These are phyloP conservation scores for Alnus rubra DNA, from an alignment of 306 rosid genomes.

Conservation along the genomic window DNA sequence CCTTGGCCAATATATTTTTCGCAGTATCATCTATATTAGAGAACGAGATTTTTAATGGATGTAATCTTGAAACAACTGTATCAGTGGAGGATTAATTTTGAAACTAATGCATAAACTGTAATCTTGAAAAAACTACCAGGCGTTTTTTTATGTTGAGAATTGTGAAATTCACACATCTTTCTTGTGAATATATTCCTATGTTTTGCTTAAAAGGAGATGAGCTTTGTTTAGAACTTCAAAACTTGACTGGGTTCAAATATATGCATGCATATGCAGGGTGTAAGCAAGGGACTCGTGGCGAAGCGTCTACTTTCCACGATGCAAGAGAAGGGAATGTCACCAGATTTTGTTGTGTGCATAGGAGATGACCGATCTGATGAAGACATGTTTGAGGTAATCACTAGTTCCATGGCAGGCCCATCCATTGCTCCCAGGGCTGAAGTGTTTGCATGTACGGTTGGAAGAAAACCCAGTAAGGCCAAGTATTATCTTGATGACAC, in stretches of 20 bases:
- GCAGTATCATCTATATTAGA: background rate
- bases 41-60: background rate
- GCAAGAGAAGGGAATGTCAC: conserved; percentile 50
- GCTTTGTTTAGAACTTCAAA: background rate
- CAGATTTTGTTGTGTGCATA: conserved; percentile 68
- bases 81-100: background rate
- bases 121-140: background rate
- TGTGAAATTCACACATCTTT: background rate
- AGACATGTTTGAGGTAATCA: conserved; percentile 78
- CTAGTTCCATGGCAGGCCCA: conserved; percentile 49
- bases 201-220: background rate
- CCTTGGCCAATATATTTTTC: background rate
- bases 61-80: background rate
- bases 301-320: conserved; percentile 58
- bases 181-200: background rate
- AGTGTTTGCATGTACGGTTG: conserved; percentile 68
- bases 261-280: conserved; percentile 45
- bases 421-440: conserved; percentile 56
- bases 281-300: conserved; percentile 71
- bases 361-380: conserved; percentile 81
- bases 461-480: conserved; percentile 68
- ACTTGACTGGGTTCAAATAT: background rate
- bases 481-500: conserved; percentile 72
- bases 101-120: too few relatives aligned
- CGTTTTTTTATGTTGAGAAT: background rate